Evolutionary conservation across 257 asterid genomes (phyloP).

Genomic region (Galeopsis tetrahit): DNA sequence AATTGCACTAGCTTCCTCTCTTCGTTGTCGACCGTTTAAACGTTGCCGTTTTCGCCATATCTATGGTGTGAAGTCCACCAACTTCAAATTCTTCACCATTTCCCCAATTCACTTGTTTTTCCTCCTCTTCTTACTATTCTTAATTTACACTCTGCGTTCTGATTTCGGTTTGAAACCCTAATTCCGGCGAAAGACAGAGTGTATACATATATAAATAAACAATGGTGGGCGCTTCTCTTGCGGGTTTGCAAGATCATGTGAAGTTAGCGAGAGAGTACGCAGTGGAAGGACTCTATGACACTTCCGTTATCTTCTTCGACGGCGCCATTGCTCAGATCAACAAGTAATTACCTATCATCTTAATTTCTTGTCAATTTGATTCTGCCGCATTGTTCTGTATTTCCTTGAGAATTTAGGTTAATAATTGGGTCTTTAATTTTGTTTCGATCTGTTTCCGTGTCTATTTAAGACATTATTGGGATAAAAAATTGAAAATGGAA

Average conservation of each 20-base stretch:
- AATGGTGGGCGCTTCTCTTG: constrained; percentile 74
- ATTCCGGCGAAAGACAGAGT: constrained; percentile 29
- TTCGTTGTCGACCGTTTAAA: constrained; percentile 51
- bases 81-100: constrained; percentile 37
- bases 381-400: constrained; percentile 3
- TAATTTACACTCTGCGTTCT: constrained; percentile 3
- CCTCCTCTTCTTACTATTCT: constrained; percentile 16
- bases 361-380: constrained; percentile 2
- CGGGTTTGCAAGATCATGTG: constrained; percentile 87
- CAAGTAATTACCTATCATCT: constrained; percentile 53
- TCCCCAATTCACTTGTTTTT: background rate
- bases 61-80: constrained; percentile 34
- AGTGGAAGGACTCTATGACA: constrained; percentile 87
- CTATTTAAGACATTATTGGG: background rate
- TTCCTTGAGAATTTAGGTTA: constrained; percentile 20
- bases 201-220: constrained; percentile 4
- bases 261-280: constrained; percentile 96
- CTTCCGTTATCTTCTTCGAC: constrained; percentile 91
- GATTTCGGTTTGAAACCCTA: constrained; percentile 35
- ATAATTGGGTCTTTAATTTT: constrained; percentile 14
- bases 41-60: constrained; percentile 54
- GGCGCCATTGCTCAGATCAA: constrained; percentile 98
- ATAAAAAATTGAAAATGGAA: background rate
- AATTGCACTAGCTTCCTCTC: constrained; percentile 27
- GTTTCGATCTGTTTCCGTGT: constrained; percentile 8